Evolutionary conservation across 345 rosid genomes (phyloP).

Genomic region (Cardamine occulta): DNA sequence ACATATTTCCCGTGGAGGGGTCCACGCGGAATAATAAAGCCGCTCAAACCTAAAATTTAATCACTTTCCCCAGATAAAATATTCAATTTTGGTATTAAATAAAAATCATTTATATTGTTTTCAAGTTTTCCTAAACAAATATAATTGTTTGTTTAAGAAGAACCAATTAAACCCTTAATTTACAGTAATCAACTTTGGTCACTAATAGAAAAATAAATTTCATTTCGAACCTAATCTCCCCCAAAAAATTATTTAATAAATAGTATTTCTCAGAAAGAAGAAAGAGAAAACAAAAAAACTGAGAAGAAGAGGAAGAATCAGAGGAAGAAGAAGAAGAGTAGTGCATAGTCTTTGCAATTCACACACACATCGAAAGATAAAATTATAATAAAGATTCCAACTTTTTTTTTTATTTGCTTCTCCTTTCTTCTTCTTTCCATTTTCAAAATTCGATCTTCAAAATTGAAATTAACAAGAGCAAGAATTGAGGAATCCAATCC

Average conservation of each 20-base stretch:
- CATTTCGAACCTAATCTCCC: background rate
- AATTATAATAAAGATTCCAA: conserved; percentile 16
- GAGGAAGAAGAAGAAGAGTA: conserved; percentile 15
- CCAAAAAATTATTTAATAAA: background rate
- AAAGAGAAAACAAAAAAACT: conserved; percentile 17
- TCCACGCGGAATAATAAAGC: conserved; percentile 45
- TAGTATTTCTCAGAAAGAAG: background rate
- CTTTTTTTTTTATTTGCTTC: conserved; percentile 1
- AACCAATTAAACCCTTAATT: conserved; percentile 31
- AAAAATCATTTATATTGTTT: background rate
- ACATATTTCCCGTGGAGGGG: conserved; percentile 42
- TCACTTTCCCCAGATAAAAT: background rate
- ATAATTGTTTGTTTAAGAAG: background rate
- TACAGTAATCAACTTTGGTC: conserved; percentile 37
- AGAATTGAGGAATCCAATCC: conserved; percentile 38
- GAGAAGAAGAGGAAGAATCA: background rate
- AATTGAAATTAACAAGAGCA: conserved; percentile 3
- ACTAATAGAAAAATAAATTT: background rate
- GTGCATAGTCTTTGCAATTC: conserved; percentile 30
- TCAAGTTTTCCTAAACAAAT: background rate
- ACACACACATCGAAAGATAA: conserved; percentile 21
- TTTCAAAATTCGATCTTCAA: conserved; percentile 25
- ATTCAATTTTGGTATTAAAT: background rate
- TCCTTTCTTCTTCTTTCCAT: background rate
- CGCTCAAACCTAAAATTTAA: conserved; percentile 14